Base-by-base conservation (phyloP, 768 basidiomycete species). In the Mycena capillaripes region DNA sequence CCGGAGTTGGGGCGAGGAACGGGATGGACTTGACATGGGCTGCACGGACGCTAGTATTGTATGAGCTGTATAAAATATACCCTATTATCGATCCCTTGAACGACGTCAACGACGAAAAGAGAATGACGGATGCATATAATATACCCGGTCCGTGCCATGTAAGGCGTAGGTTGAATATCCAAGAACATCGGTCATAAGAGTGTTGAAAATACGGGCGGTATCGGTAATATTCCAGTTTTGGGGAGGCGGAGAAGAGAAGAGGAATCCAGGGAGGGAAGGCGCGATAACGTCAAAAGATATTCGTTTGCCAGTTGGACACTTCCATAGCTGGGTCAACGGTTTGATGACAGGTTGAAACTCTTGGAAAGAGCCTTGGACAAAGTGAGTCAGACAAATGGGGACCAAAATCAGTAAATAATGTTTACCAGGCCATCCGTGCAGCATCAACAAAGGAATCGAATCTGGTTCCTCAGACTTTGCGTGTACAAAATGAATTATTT, bases 161-260 rank as follows among this genome's bases (percentile, higher is more conserved):
- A 75, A 66, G 38, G 72, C 74, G 52, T 81, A 81, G 21, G 52
- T 65, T 27, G 70, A 58, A 65, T 81, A 79, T 21, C 75, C 75
- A 12, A 81, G 75, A 16, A 79, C 75, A n/a, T 78, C 73, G 9
- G 70, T 71, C 79, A 81, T 79, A 17, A 81, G 74, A 4, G 72
- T 77, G 62, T 81, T 75, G 64, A 76, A 80, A 19, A 79, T 44
- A n/a, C 76, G 69, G 3, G 80, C 80, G 38, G 72, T 79, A 57
- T 81, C 78, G 17, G 46, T 66, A 10, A 70, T 69, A 7, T 40
- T 76, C 69, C 69, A 70, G 71, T 71, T 70, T 38, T 66, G 50
- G 10, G 64, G 62, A 2, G 74, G 72, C 17, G 76, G 72, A 3
- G 74, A 71, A 29, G 75, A 76, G 50, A 76, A 77, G 48, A 66